Evolutionary conservation across 2,329 filamentous ascomycete genomes (phyloP), one percentile per base, ranked within the genome.

Genomic region (Falciphora oryzae): DNA sequence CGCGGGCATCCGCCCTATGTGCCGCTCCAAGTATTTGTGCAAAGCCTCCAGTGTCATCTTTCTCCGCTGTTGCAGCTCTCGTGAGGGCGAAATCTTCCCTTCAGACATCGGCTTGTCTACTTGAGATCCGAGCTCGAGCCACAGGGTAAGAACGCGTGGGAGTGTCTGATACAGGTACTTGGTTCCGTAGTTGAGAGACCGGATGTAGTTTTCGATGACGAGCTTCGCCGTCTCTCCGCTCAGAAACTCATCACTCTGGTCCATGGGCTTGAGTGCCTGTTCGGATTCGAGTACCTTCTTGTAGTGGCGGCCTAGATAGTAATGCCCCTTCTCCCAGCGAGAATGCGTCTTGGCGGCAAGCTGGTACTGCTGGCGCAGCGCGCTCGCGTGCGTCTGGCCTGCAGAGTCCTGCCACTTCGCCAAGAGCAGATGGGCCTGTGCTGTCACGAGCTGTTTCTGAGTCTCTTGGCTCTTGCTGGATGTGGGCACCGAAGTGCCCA

Each of bases 151-250:
- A 59, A 97, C 83, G 67, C 96, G 91, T 0, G 95, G 96, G 44
- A 99, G 80, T 0, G 93, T 97, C 75, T 98, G 93, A 71, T 97
- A 96, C 58, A 97, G 86, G 75, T 98, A 97, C 76, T 98, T 99
- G 60, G 92, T 95, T 38, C 95, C 95, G 69, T 89, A 94, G 32
- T 88, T 87, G 59, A 97, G 83, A 3, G 93, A 96, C 32, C 94
- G 87, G 59, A 97, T 81, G 72, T 96, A 97, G 73, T 96, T 97
- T 71, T 97, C 93, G 68, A 98, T 91, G 50, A 99, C 91, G 22
- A 97, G 83, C 72, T 93, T 93, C 2, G 92, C 88, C 27, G 89
- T 86, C 73, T 97, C 93, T 56, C 95, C 96, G 14, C 86, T 91
- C 64, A 95, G 77, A 70, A 88, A 93, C 66, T 85, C 82, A 64